Evolutionary conservation across 495 filamentous ascomycete genomes (phyloP), one percentile per base, ranked within the genome.

Genomic region (Apodospora peruviana): DNA sequence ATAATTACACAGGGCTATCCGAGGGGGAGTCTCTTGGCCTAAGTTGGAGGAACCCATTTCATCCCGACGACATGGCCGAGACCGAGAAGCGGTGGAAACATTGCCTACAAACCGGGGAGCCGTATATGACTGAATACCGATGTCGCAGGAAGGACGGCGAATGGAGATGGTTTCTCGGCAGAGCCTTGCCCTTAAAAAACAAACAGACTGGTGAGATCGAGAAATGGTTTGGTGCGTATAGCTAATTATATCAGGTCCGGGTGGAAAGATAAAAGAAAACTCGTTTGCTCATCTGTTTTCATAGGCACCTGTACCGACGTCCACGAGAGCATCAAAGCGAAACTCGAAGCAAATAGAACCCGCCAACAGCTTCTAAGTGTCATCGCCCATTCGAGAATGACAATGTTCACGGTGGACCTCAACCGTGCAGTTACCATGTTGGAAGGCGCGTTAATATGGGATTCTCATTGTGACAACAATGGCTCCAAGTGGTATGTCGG

Each of bases 131-230:
- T 11, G 86, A 89, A 57, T 88, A 86, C 51, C 79, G 85, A n/a
- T 83, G 79, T 43, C 68, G 64, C 40, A 78, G 72, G 35, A 72
- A 76, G 34, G 72, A 80, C 41, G 84, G 82, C 3, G 78, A 81
- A 36, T 87, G 77, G 77, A 68, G 83, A 36, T 87, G 84, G 85
- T 87, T 89, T 76, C 67, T 87, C 4, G 81, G 79, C 25, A 72
- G 79, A 34, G 85, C 83, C 1, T 50, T 83, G 27, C 84, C 85
- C 0, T 61, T 88, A 46, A 67, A 67, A 43, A 78, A 86, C 53
- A 74, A 74, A 45, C 73, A 73, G 43, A 84, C 69, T 2, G 80
- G 80, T 0, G 64, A 68, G 24, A 86, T 88, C 36, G 67, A 83
- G 46, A 85, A 84, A 61, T 89, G 85, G 85, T 86, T 84, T 55